A percentile compares a stretch with the other conserved stretches of the same genome.
Conservation (phyloP, 768 basidiomycete genomes). For the Mrakia hoshinonis region DNA sequence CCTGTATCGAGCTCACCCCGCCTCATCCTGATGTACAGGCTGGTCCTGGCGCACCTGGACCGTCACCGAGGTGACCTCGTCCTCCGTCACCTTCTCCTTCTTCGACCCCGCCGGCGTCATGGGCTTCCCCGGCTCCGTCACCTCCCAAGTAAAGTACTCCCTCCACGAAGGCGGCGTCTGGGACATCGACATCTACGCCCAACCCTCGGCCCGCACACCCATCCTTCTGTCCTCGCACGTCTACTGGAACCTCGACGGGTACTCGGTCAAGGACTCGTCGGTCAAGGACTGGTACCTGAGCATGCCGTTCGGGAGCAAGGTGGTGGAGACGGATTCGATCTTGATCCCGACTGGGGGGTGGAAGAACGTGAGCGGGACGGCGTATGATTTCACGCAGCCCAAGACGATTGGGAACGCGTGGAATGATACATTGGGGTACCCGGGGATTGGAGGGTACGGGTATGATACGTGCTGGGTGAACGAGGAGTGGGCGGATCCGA, state of each 20-base stretch:
- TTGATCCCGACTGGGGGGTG: slow-evolving; percentile 34
- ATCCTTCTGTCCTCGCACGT: slow-evolving; percentile 36
- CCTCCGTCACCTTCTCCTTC: neutral
- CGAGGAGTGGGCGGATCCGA: neutral
- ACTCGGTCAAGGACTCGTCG: neutral
- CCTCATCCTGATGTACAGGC: too few species aligned
- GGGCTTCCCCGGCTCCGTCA: slow-evolving; percentile 16
- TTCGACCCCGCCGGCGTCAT: slow-evolving; percentile 12
- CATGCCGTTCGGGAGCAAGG: slow-evolving; percentile 32
- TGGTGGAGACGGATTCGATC: slow-evolving; percentile 34
- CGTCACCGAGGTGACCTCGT: neutral
- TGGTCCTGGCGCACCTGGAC: slow-evolving; percentile 21
- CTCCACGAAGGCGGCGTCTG: slow-evolving; percentile 5
- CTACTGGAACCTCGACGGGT: slow-evolving; percentile 36
- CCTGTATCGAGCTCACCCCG: too few species aligned
- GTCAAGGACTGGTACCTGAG: slow-evolving; percentile 26
- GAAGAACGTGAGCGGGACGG: slow-evolving; percentile 22
- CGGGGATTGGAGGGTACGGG: slow-evolving; percentile 11
- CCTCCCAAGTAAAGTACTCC: neutral
- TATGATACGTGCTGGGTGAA: slow-evolving; percentile 25
- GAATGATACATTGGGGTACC: slow-evolving; percentile 8
- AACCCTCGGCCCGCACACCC: slow-evolving; percentile 28
- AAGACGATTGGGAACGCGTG: slow-evolving; percentile 14
- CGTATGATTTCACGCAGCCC: slow-evolving; percentile 17
- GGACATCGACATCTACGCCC: slow-evolving; percentile 17